These are phyloP conservation scores for Sphagnurus paluster DNA, from an alignment of 1,284 basidiomycete genomes.

Conservation along the genomic window DNA sequence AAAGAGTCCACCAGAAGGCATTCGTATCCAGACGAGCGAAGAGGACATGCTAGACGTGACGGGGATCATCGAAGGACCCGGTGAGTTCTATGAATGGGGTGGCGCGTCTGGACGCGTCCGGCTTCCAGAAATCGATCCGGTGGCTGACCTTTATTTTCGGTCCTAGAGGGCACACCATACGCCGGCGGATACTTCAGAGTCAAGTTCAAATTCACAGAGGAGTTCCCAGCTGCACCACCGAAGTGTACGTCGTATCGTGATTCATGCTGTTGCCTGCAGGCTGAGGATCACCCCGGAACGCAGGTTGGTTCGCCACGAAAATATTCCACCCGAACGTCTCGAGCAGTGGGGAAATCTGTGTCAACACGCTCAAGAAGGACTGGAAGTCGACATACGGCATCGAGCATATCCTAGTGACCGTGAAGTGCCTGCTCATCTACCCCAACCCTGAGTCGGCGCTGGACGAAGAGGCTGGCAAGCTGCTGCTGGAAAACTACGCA, in stretches of 20 bases:
- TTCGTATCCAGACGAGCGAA: constrained; percentile 80
- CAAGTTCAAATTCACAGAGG: constrained; percentile 84
- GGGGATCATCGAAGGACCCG: constrained; percentile 79
- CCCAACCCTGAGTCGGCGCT: constrained; percentile 95
- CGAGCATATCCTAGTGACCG: constrained; percentile 85
- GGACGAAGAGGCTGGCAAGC: constrained; percentile 92
- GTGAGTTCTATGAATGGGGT: constrained; percentile 40
- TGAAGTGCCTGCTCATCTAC: constrained; percentile 94
- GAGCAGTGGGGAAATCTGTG: constrained; percentile 89
- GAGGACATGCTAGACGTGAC: constrained; percentile 83
- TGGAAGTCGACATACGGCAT: constrained; percentile 95
- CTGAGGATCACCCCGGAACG: constrained; percentile 5
- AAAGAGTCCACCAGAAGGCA: constrained; percentile 83
- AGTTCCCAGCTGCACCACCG: constrained; percentile 89
- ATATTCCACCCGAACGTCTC: constrained; percentile 98
- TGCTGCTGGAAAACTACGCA: constrained; percentile 86
- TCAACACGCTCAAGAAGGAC: constrained; percentile 96
- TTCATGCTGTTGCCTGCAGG: not conserved
- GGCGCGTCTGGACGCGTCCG: constrained; percentile 19
- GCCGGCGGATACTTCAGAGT: constrained; percentile 89
- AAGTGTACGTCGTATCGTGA: constrained; percentile 68
- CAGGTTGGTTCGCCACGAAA: constrained; percentile 89
- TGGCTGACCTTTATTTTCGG: constrained; percentile 27
- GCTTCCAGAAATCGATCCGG: constrained; percentile 9
- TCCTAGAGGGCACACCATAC: constrained; percentile 85